Conservation (phyloP, 2,329 filamentous ascomycete genomes). For the Ceratocystis colombiana region DNA sequence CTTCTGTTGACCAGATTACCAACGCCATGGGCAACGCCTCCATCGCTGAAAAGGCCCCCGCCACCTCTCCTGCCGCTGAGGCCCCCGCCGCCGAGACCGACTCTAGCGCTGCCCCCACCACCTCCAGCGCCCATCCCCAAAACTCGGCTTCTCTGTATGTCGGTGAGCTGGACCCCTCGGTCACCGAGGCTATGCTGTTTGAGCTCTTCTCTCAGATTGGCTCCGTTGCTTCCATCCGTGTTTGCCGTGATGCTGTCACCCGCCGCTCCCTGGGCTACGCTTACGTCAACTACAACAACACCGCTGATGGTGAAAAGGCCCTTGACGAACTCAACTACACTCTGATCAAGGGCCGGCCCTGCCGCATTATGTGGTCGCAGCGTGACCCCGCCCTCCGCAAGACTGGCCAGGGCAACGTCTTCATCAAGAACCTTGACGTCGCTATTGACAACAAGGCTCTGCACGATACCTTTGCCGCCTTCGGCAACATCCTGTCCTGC, state of each 20-base stretch:
- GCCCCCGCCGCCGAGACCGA: slow-evolving; percentile 50
- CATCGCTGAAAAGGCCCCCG: slow-evolving; percentile 58
- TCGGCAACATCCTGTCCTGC: slow-evolving; percentile 98
- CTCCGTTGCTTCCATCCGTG: slow-evolving; percentile 96
- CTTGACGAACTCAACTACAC: slow-evolving; percentile 99
- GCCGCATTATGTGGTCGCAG: slow-evolving; percentile 99
- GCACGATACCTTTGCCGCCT: slow-evolving; percentile 97
- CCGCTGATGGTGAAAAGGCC: slow-evolving; percentile 89
- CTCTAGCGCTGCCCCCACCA: slow-evolving; percentile 60
- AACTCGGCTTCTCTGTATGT: slow-evolving; percentile 98
- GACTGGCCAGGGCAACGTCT: slow-evolving; percentile 98
- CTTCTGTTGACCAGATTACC: slow-evolving; percentile 69
- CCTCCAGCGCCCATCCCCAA: slow-evolving; percentile 67
- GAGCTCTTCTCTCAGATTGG: slow-evolving; percentile 99
- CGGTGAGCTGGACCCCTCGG: slow-evolving; percentile 91
- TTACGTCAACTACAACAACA: slow-evolving; percentile 99
- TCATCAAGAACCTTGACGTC: slow-evolving; percentile 99
- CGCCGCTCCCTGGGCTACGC: slow-evolving; percentile 97
- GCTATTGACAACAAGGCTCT: slow-evolving; percentile 99
- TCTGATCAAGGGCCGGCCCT: slow-evolving; percentile 94
- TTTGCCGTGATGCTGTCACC: slow-evolving; percentile 97
- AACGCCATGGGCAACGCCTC: slow-evolving; percentile 63
- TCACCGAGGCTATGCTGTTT: slow-evolving; percentile 99
- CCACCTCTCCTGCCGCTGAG: slow-evolving; percentile 59
- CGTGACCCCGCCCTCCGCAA: slow-evolving; percentile 97